These are phyloP conservation scores for Tripterygium wilfordii DNA, from an alignment of 177 flowering plant genomes.

Conservation along the genomic window DNA sequence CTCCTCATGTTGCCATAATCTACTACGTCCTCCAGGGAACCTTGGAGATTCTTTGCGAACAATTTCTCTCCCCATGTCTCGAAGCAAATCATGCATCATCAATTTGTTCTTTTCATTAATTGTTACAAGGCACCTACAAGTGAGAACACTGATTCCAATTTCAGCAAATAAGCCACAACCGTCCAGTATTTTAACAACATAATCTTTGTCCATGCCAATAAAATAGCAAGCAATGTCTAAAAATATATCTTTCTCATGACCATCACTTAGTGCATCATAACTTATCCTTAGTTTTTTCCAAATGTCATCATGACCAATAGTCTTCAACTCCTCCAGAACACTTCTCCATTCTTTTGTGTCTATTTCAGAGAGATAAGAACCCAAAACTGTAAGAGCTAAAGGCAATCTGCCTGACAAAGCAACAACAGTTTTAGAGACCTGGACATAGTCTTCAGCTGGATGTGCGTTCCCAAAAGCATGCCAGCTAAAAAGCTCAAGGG, in stretches of 20 bases:
- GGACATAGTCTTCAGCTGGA: not conserved
- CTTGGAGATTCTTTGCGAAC: conserved; percentile 3
- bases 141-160: conserved; percentile 1
- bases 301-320: not conserved
- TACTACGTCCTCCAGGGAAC: not conserved
- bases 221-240: not conserved
- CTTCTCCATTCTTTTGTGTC: not conserved
- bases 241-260: not conserved
- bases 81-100: conserved; percentile 21
- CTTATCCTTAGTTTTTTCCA: not conserved
- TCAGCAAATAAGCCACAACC: not conserved
- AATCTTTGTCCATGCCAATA: not conserved
- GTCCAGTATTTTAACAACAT: not conserved
- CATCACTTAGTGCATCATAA: conserved; percentile 2
- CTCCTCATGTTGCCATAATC: conserved; percentile 5
- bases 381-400: conserved; percentile 7
- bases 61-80: conserved; percentile 27
- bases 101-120: conserved; percentile 4
- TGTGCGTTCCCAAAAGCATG: not conserved
- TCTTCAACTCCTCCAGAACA: not conserved
- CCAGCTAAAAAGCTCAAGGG: not conserved
- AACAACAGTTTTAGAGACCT: not conserved
- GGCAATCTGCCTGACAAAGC: not conserved
- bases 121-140: conserved; percentile 7
- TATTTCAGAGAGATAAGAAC: not conserved